Percentiles rank a stretch among this genome's conserved stretches.
phyloP scores from a whole-genome alignment of 371 early-diverging fungal species.

The Apophysomyces sp. region DNA sequence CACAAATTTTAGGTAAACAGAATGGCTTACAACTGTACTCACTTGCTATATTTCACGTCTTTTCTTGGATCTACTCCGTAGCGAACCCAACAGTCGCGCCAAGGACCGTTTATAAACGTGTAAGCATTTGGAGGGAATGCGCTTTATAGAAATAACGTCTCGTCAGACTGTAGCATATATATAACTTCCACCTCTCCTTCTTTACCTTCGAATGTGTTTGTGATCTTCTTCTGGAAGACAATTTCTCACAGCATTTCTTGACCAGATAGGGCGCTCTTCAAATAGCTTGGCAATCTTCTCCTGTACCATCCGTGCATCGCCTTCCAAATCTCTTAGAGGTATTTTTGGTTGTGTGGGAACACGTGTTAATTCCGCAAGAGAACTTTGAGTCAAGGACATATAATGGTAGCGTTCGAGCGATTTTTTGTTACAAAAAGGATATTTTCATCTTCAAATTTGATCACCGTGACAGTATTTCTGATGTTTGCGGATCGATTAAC shows the following conservation, averaged over 20 bases:
- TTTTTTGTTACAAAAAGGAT: constrained; percentile 3
- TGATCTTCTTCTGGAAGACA: constrained; percentile 18
- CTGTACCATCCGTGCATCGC: not conserved
- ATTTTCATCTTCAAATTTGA: constrained; percentile 15
- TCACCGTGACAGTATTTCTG: not conserved
- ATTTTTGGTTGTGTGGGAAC: not conserved
- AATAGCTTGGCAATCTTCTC: constrained; percentile 29
- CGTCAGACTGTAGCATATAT: no score
- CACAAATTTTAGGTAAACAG: not conserved
- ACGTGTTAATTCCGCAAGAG: not conserved
- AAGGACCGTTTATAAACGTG: constrained; percentile 53
- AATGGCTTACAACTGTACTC: constrained; percentile 7
- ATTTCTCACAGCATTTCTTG: constrained; percentile 40
- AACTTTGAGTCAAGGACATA: not conserved
- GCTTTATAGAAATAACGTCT: constrained; percentile 11
- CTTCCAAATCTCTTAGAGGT: not conserved
- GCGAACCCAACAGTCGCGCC: constrained; percentile 60
- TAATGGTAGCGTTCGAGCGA: not conserved
- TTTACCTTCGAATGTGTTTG: constrained; percentile 25
- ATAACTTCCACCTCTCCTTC: no score
- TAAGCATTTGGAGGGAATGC: constrained; percentile 44
- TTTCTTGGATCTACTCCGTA: constrained; percentile 64
- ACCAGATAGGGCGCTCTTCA: constrained; percentile 57
- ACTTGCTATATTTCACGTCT: constrained; percentile 43
- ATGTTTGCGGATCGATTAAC: constrained; percentile 10